Percentiles rank a stretch among this genome's conserved stretches.
Conservation (phyloP, 2,329 filamentous ascomycete genomes). For the Aspergillus tamarii region DNA sequence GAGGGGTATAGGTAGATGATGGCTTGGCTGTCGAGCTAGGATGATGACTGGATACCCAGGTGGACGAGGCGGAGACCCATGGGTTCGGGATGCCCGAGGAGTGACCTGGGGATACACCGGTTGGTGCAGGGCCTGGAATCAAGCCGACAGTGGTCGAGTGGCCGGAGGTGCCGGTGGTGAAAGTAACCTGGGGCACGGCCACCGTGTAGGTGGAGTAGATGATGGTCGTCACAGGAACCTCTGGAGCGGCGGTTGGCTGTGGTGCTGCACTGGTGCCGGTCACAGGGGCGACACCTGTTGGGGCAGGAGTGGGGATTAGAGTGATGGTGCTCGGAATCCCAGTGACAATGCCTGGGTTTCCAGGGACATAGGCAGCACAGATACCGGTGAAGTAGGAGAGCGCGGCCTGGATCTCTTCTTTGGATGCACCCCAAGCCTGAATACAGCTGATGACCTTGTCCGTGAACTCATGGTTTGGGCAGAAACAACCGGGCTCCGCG, state of each 20-base stretch:
- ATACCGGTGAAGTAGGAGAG: conserved; percentile 88
- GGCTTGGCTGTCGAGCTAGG: conserved; percentile 10
- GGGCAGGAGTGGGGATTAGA: conserved; percentile 48
- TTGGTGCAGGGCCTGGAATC: conserved; percentile 29
- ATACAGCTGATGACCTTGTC: conserved; percentile 80
- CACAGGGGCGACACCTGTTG: conserved; percentile 49
- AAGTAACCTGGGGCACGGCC: conserved; percentile 50
- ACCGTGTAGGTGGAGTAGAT: conserved; percentile 46
- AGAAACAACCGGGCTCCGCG: conserved; percentile 83
- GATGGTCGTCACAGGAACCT: conserved; percentile 44
- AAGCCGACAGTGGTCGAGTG: conserved; percentile 35
- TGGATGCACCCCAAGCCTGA: conserved; percentile 70
- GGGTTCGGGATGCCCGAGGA: conserved; percentile 26
- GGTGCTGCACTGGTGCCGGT: conserved; percentile 45
- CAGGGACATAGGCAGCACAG: conserved; percentile 72
- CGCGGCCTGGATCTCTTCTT: conserved; percentile 69
- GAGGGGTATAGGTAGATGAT: conserved; percentile 8
- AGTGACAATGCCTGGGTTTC: conserved; percentile 86
- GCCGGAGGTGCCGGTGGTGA: conserved; percentile 38
- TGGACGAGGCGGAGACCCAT: conserved; percentile 22
- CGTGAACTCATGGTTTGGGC: conserved; percentile 76
- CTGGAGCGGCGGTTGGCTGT: conserved; percentile 20
- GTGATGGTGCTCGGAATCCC: conserved; percentile 67
- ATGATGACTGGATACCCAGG: conserved; percentile 29
- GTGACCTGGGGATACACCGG: conserved; percentile 20